Percentiles rank a stretch among this genome's conserved stretches.
Conservation (phyloP, 192 early-diverging fungal species). For the Coemansia erecta region DNA sequence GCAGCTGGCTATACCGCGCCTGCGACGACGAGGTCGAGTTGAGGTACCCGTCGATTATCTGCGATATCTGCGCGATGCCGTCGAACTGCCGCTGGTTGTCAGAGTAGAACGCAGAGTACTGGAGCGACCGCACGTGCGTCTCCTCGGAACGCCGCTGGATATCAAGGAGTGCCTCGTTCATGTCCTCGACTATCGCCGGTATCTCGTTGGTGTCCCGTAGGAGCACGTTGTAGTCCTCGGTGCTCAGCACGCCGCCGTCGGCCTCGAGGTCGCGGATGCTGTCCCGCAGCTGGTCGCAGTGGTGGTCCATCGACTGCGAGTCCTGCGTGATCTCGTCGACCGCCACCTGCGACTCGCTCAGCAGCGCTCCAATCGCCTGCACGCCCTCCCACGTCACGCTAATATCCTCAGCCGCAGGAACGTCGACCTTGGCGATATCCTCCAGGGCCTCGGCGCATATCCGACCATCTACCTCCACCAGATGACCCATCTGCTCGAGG, state of each 20-base stretch:
- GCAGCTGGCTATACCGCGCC: slow-evolving; percentile 15
- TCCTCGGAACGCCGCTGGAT: slow-evolving; percentile 43
- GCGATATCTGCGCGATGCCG: slow-evolving; percentile 21
- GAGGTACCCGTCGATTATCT: slow-evolving; percentile 15
- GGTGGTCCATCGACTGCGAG: slow-evolving; percentile 37
- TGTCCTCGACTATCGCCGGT: slow-evolving; percentile 38
- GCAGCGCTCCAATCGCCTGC: slow-evolving; percentile 22
- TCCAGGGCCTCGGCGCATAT: slow-evolving; percentile 15
- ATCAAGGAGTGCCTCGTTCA: slow-evolving; percentile 20
- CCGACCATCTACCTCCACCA: slow-evolving; percentile 15
- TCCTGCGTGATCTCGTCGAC: slow-evolving; percentile 42
- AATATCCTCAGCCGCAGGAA: slow-evolving; percentile 42
- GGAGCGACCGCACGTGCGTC: slow-evolving; percentile 35
- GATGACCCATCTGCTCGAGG: slow-evolving; percentile 16
- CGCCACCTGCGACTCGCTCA: slow-evolving; percentile 30
- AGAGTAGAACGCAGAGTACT: slow-evolving; percentile 42
- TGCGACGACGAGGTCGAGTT: slow-evolving; percentile 13
- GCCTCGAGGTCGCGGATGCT: slow-evolving; percentile 45
- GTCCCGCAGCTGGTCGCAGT: slow-evolving; percentile 49
- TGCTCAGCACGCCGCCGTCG: slow-evolving; percentile 38
- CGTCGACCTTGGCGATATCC: slow-evolving; percentile 11
- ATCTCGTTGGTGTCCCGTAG: slow-evolving; percentile 47
- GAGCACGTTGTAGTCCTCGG: slow-evolving; percentile 49
- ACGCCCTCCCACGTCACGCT: slow-evolving; percentile 49
- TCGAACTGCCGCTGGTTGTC: slow-evolving; percentile 29